Evolutionary conservation across 2,329 filamentous ascomycete species (phyloP), one percentile per base, ranked within the genome.

Genomic region (Cyclaneusma minus): DNA sequence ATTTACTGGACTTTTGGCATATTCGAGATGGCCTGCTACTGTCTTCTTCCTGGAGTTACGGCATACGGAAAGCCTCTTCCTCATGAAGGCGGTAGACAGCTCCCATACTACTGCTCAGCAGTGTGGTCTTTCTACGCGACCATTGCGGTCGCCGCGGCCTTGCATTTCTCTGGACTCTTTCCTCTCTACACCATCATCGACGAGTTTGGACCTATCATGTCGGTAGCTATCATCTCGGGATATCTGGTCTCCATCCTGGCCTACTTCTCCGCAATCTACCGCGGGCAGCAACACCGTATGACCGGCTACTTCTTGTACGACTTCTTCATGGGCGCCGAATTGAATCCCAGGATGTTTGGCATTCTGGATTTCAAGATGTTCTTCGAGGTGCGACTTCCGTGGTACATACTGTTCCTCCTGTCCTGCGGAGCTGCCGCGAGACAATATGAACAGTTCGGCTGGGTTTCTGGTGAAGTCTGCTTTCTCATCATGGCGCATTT

Each of bases 1-100:
- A 91, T 93, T 47, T 98, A 95, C 62, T 98, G 89, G 89, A 60
- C 62, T 28, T 95, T 94, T 53, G 78, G 92, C 56, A 51, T 92
- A 42, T 79, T 84, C 31, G 81, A 95, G 56, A 81, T 64, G 30
- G 60, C 72, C 21, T 79, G 78, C 49, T 98, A 98, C 56, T 68
- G 87, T 45, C 57, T 74, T 32, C 68, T 94, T 44, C 89, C 89
- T 2, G 89, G 89, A 36, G 73, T 98, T 35, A 85, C 74, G 56
- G 71, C 74, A 32, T 79, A 83, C 47, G 89, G 89, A 40, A 92
- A 93, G 57, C 78, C 87, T 24, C 68, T 98, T 23, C 68, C 76
- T 13, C 80, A 91, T 47, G 64, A 76, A 43, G 74, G 73, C 32
- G 82, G 82, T 44, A 80, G 85, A 63, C 81, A 91, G 58, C 66